Evolutionary conservation across 2,329 filamentous ascomycete species (phyloP), one percentile per base, ranked within the genome.

Genomic region (Fusarium transvaalense): DNA sequence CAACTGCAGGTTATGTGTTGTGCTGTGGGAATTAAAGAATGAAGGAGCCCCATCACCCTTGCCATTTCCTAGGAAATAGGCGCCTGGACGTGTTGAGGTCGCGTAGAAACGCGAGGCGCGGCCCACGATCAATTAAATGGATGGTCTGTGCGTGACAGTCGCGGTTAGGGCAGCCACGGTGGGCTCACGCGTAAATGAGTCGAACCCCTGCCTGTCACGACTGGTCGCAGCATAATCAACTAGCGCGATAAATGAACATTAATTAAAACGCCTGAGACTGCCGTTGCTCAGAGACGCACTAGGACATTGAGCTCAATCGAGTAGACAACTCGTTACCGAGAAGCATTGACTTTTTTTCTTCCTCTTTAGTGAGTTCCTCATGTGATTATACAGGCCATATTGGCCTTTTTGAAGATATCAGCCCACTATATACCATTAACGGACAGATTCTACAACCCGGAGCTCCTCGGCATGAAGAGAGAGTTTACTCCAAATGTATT

Each of bases 61-160:
- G 53, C 42, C 59, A 57, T 71, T 71, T 71, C 73, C 70, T 66
- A 67, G 58, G 59, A 64, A 46, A 67, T 45, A 23, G 34, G 55
- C 62, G 38, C 54, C n/a, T 27, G 17, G 53, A 53, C 71, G 72
- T 74, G 72, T 70, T 65, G 41, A 50, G 37, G 50, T 72, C 78
- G 78, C 77, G 78, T 75, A 61, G 25, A 53, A 66, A 75, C 77
- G 75, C 77, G 78, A 68, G n/a, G 21, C 72, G 71, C 72, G 75
- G 66, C 64, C 61, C 61, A 50, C 34, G 47, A 68, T 64, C 74
- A 67, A 77, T 78, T 76, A 76, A 77, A 47, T 37, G 19, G 10
- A 13, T 71, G 74, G 72, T 39, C 71, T 56, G 76, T 76, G 76
- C 73, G 29, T 25, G 0, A 2, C 5, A n/a, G 14, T 43, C 66